A percentile compares a stretch with the other conserved stretches of the same genome.
These are phyloP conservation scores for Trichoderma polysporum DNA, from an alignment of 2,329 filamentous ascomycete genomes.

Conservation along the genomic window DNA sequence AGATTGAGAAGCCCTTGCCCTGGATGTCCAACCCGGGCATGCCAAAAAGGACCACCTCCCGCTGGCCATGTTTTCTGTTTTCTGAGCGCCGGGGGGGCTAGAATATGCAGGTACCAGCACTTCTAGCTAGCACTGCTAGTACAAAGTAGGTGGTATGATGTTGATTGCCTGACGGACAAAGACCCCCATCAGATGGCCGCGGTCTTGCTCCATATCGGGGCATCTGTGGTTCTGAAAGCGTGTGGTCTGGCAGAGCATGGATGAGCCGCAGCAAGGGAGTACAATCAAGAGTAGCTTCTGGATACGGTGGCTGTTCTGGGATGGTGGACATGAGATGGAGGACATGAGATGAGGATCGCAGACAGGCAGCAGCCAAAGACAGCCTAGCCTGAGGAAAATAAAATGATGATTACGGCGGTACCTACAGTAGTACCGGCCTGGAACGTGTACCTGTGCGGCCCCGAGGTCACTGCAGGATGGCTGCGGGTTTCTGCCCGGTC, in stretches of 20 bases:
- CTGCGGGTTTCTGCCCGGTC: not conserved
- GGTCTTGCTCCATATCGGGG: not conserved
- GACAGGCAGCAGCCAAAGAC: slow-evolving; percentile 12
- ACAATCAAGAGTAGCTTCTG: not conserved
- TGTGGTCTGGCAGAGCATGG: slow-evolving; percentile 3
- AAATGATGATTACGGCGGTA: slow-evolving; percentile 11
- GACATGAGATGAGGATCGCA: slow-evolving; percentile 3
- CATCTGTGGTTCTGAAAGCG: not conserved
- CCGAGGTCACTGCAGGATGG: not conserved
- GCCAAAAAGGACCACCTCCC: not conserved
- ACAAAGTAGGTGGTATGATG: slow-evolving; percentile 8
- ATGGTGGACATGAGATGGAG: not conserved
- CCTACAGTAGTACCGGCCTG: not conserved
- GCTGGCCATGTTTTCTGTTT: too few species aligned
- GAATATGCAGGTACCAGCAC: too few species aligned
- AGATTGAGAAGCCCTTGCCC: slow-evolving; percentile 14
- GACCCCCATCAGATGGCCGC: too few species aligned
- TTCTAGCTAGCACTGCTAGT: too few species aligned
- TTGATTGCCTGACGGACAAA: slow-evolving; percentile 8
- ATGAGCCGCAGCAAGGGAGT: not conserved
- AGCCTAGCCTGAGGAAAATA: slow-evolving; percentile 9
- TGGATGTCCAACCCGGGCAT: not conserved
- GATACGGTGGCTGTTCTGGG: not conserved
- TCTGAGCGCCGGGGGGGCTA: not conserved
- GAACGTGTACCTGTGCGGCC: not conserved